Base-by-base conservation (phyloP, 352 stramenopile genomes). In the Halophytophthora polymorphica region DNA sequence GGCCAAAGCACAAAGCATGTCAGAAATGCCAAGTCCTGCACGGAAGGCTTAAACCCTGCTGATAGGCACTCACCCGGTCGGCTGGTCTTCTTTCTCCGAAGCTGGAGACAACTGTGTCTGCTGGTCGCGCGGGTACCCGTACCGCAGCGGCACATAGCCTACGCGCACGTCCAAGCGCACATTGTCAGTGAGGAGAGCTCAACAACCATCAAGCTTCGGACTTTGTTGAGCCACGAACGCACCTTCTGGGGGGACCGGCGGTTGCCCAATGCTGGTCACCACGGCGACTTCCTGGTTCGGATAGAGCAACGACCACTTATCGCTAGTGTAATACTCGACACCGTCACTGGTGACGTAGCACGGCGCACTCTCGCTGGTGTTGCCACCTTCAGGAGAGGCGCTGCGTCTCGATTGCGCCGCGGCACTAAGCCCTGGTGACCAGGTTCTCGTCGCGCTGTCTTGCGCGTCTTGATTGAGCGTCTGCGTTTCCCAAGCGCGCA, bases 61-160 rank as follows among this genome's bases (percentile, higher is more conserved):
- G 25, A 31, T 4, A 31, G 25, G 8, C 25, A 66, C 61, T 12
- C 50, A 83, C 74, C 72, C 77, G 17, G 47, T 59, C 2, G 56
- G 31, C 8, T 66, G 35, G 43, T 64, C 59, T 44, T 74, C 46
- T 7, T 64, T 53, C 18, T 56, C 62, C 13, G 17, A n/a, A 23
- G 22, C 39, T 3, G 43, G 45, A 7, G 21, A n/a, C 21, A 39
- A 42, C 18, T 21, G 35, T 45, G 36, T 61, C 35, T 69, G 53
- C 14, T 53, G 23, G 14, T 51, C 53, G 46, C 54, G 64, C 39
- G 61, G 28, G 44, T 77, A 62, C n/a, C 78, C 78, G 55, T 77
- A 56, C 15, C 78, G 73, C 36, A 87, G 59, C 37, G 78, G 76
- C 25, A 83, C 61, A 33, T 80, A 89, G 4, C 78, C 78, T 89